Base-by-base conservation (phyloP, 306 rosid species). In the Dalbergia cultrata region DNA sequence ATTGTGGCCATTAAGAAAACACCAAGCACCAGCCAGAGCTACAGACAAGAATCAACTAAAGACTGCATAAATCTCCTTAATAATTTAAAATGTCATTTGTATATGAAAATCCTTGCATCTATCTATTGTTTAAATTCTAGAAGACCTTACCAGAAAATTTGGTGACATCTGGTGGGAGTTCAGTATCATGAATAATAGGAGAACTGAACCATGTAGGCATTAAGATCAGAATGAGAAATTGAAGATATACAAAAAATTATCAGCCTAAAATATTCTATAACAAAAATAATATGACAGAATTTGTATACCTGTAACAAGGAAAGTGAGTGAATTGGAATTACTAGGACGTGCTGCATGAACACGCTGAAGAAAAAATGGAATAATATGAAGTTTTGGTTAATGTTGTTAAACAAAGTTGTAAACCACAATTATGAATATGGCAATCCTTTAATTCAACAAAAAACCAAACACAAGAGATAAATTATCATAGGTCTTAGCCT, bases 161-260 rank as follows among this genome's bases (percentile, higher is more conserved):
- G 99, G 96, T 31, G 99, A 93, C 95, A 95, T 90, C 87, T 95
- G 97, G 83, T 94, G 98, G 10, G 98, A 94, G 82, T 94, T 92
- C 45, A 94, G 83, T 81, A 94, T 90, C 98, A 92, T 92, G 87
- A 95, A 95, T 31, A 95, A 83, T 86, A 95, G 79, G 59, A 95
- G 93, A 78, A 95, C 97, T 95, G 92, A 76, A 86, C 72, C 59
- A 86, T 53, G 73, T 74, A 57, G 47, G 47, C 31, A 53, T 10
- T 65, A 81, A 59, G 13, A 22, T 16, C 19, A 47, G 12, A 67
- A 76, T 58, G 56, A 53, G 69, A 75, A 13, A 70, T 19, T n/a
- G 65, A 53, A 52, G 43, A 80, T 54, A 37, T 43, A 63, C 26
- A 16, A 13, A 13, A 13, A 16, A 57, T 22, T 7, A 39, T 58